Evolutionary conservation across 179 eudicot species (phyloP).

Genomic region (Beta lomatogona): DNA sequence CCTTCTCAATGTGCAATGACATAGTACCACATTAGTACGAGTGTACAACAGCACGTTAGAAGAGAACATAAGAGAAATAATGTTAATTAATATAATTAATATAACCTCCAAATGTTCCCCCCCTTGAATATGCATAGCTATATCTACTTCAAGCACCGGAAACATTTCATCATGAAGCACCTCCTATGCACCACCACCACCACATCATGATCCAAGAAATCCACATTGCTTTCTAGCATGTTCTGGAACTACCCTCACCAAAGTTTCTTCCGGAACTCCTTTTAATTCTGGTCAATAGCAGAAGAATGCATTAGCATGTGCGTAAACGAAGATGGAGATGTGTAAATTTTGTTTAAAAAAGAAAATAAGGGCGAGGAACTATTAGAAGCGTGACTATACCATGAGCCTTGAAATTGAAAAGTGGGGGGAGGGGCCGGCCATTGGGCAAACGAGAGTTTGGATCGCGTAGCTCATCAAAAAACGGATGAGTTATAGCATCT

Average conservation of each 20-base stretch:
- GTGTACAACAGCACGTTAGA: slow-evolving; percentile 21
- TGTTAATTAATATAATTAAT: slow-evolving; percentile 22
- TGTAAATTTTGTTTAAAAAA: too few species aligned
- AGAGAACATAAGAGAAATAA: slow-evolving; percentile 11
- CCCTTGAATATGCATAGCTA: slow-evolving; percentile 28
- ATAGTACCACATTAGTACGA: not conserved
- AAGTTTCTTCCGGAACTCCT: slow-evolving; percentile 53
- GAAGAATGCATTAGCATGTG: not conserved
- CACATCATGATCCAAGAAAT: slow-evolving; percentile 42
- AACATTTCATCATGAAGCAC: slow-evolving; percentile 5
- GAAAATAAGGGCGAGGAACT: not conserved
- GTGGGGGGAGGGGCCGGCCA: slow-evolving; percentile 71
- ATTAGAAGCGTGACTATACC: slow-evolving; percentile 33
- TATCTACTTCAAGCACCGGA: slow-evolving; percentile 25
- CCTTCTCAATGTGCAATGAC: slow-evolving; percentile 19
- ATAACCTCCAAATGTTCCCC: slow-evolving; percentile 12
- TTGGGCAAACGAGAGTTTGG: slow-evolving; percentile 71
- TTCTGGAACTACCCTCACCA: slow-evolving; percentile 60
- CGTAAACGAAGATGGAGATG: too few species aligned
- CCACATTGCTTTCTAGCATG: slow-evolving; percentile 73
- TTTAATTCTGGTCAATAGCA: slow-evolving; percentile 37
- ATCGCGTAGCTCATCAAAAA: slow-evolving; percentile 76
- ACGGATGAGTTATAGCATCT: slow-evolving; percentile 65
- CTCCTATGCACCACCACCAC: not conserved
- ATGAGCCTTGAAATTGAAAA: slow-evolving; percentile 74